These are phyloP conservation scores for Suillus bovinus DNA, from an alignment of 768 basidiomycete species.

Conservation along the genomic window DNA sequence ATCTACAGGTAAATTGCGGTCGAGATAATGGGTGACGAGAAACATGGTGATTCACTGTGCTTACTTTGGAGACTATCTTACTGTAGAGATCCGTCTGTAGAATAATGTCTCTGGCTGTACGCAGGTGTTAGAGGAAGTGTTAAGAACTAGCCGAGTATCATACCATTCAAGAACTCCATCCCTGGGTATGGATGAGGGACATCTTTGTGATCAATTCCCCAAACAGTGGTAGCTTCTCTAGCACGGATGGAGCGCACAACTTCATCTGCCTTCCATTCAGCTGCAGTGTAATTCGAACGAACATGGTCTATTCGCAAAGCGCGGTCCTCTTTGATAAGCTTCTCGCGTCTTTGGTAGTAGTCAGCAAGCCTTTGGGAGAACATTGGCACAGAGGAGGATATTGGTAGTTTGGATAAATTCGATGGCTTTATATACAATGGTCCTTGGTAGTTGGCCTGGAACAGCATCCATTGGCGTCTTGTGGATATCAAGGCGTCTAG, in stretches of 20 bases:
- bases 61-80: slow-evolving; percentile 37
- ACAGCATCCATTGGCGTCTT: background rate
- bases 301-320: slow-evolving; percentile 47
- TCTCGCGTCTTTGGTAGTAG: slow-evolving; percentile 20
- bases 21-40: background rate
- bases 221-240: slow-evolving; percentile 53
- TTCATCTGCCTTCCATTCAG: slow-evolving; percentile 54
- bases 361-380: slow-evolving; percentile 2
- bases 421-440: background rate
- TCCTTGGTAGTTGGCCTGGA: background rate
- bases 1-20: slow-evolving; percentile 29
- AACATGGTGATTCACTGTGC: background rate
- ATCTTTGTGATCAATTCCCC: slow-evolving; percentile 50
- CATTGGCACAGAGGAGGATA: background rate
- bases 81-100: slow-evolving; percentile 40
- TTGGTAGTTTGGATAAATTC: background rate
- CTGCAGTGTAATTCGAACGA: slow-evolving; percentile 30
- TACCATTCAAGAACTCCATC: slow-evolving; percentile 75
- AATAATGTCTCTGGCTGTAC: slow-evolving; percentile 34
- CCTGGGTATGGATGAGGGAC: slow-evolving; percentile 70
- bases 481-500: background rate
- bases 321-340: slow-evolving; percentile 44
- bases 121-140: background rate
- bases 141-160: background rate
- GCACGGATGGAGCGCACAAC: slow-evolving; percentile 55